Evolutionary conservation across 345 rosid species (phyloP).

Genomic region (Hibiscus mutabilis): DNA sequence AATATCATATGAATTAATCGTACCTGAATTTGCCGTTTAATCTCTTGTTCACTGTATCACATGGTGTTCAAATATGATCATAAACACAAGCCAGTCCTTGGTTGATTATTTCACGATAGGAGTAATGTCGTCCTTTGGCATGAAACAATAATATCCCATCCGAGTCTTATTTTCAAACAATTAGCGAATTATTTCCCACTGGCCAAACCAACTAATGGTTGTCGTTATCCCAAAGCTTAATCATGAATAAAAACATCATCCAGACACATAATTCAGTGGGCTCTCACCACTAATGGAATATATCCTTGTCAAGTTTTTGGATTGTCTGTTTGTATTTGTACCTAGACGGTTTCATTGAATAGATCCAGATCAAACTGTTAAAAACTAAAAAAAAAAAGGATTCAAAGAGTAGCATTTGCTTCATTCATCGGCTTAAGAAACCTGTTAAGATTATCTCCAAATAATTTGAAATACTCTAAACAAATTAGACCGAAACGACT

Average conservation of each 20-base stretch:
- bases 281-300: background rate
- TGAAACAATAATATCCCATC: background rate
- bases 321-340: background rate
- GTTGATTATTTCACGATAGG: background rate
- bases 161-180: background rate
- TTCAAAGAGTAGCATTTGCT: background rate
- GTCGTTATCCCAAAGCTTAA: background rate
- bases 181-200: background rate
- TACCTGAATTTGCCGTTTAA: background rate
- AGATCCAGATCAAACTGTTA: background rate
- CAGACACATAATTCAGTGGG: background rate
- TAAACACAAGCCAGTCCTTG: background rate
- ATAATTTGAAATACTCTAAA: too few relatives aligned
- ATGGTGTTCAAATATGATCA: background rate
- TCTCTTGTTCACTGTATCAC: background rate
- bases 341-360: background rate
- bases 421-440: background rate
- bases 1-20: background rate
- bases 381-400: background rate
- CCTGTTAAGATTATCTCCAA: too few relatives aligned
- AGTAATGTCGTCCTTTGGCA: background rate
- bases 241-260: background rate
- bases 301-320: background rate
- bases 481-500: too few relatives aligned
- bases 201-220: background rate